Evolutionary conservation across 1,139 yeast genomes (phyloP).

Genomic region (Williopsis jadinii): DNA sequence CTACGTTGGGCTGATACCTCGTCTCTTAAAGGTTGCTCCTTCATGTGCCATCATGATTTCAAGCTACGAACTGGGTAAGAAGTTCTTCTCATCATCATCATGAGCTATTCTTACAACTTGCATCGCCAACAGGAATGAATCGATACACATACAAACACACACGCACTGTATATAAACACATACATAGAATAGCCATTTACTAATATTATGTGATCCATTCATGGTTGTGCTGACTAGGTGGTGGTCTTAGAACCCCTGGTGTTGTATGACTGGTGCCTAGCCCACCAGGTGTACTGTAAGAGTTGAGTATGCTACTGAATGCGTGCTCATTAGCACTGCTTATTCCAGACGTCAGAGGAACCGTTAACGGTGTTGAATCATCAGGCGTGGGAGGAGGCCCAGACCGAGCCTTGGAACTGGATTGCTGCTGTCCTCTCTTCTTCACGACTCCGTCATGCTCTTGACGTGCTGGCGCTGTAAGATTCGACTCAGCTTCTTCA

Average conservation of each 20-base stretch:
- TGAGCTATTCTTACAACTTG: too few relatives aligned
- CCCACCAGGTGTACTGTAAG: constrained; percentile 15
- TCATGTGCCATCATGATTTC: constrained; percentile 99
- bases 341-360: not conserved
- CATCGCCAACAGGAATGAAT: not conserved
- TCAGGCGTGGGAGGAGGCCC: constrained; percentile 5
- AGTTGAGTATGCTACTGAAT: constrained; percentile 9
- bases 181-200: too few relatives aligned
- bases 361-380: not conserved
- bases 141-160: constrained; percentile 2
- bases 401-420: not conserved
- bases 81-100: constrained; percentile 34
- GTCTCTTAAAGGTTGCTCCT: constrained; percentile 89
- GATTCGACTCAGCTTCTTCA: too few relatives aligned
- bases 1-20: constrained; percentile 78
- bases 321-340: too few relatives aligned
- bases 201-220: constrained; percentile 11
- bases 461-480: too few relatives aligned
- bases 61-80: constrained; percentile 85
- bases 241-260: constrained; percentile 8
- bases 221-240: constrained; percentile 8
- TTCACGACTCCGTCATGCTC: not conserved
- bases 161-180: not conserved
- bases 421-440: not conserved
- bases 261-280: not conserved